A percentile compares a stretch with the other conserved stretches of the same genome.
Evolutionary conservation across 2,329 filamentous ascomycete species (phyloP).

Genomic region (Lasiodiplodia sp.): DNA sequence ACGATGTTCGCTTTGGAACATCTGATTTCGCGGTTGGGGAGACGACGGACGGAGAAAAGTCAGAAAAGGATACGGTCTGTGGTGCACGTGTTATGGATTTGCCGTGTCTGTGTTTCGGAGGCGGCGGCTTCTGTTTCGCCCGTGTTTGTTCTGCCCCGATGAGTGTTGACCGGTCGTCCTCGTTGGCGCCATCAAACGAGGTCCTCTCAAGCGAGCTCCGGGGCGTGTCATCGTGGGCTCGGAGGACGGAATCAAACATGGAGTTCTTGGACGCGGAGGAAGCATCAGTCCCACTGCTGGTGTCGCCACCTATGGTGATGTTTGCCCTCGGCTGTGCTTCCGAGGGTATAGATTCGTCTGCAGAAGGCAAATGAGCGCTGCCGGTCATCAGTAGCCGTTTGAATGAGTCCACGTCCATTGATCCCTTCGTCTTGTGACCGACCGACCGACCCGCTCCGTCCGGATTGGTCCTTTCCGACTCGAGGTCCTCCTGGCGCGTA

Average conservation of each 20-base stretch:
- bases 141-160: slow-evolving; percentile 41
- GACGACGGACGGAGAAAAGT: slow-evolving; percentile 38
- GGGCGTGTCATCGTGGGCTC: slow-evolving; percentile 58
- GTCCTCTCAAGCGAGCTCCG: slow-evolving; percentile 67
- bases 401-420: slow-evolving; percentile 80
- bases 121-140: slow-evolving; percentile 71
- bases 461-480: slow-evolving; percentile 31
- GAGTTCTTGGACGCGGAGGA: slow-evolving; percentile 68
- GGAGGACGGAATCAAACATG: slow-evolving; percentile 60
- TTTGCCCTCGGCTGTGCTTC: slow-evolving; percentile 7
- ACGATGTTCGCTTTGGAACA: slow-evolving; percentile 40
- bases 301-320: slow-evolving; percentile 44
- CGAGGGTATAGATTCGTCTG: slow-evolving; percentile 1
- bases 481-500: slow-evolving; percentile 26
- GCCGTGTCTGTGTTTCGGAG: slow-evolving; percentile 77
- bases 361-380: slow-evolving; percentile 51
- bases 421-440: slow-evolving; percentile 41
- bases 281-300: slow-evolving; percentile 64
- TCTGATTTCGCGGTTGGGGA: slow-evolving; percentile 34
- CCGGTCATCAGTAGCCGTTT: slow-evolving; percentile 79
- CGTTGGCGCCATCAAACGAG: slow-evolving; percentile 54
- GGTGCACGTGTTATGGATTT: slow-evolving; percentile 60
- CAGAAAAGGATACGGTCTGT: slow-evolving; percentile 46
- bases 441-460: slow-evolving; percentile 2
- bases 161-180: slow-evolving; percentile 49